These are phyloP conservation scores for Penicillium manginii DNA, from an alignment of 495 filamentous ascomycete genomes.

Conservation along the genomic window DNA sequence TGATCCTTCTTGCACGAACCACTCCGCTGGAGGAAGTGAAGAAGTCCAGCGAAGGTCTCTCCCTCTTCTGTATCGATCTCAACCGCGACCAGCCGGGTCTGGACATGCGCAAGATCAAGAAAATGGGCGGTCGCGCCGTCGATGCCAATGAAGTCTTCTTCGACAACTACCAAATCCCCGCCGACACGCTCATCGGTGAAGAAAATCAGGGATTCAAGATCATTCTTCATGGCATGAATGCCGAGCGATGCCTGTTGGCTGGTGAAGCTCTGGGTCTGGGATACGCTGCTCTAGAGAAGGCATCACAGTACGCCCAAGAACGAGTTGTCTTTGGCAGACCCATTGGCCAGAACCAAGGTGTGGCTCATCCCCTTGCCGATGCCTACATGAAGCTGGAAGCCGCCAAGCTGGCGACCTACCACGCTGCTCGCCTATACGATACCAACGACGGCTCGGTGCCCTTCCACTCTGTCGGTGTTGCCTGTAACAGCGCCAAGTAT, in stretches of 20 bases:
- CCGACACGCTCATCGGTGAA: constrained; percentile 63
- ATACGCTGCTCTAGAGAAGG: constrained; percentile 68
- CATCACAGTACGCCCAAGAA: constrained; percentile 68
- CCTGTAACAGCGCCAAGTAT: constrained; percentile 78
- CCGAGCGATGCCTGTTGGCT: constrained; percentile 75
- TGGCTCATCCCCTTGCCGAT: constrained; percentile 74
- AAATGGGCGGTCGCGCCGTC: constrained; percentile 80
- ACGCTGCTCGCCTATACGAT: constrained; percentile 75
- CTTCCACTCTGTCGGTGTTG: constrained; percentile 68
- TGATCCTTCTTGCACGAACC: constrained; percentile 78
- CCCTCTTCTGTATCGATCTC: constrained; percentile 76
- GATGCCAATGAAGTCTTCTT: constrained; percentile 87
- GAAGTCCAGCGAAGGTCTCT: constrained; percentile 71
- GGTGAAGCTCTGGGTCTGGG: constrained; percentile 79
- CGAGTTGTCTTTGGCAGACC: constrained; percentile 70
- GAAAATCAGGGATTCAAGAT: constrained; percentile 78
- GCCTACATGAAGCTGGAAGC: constrained; percentile 81
- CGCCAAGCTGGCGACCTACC: constrained; percentile 77
- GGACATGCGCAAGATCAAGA: constrained; percentile 71
- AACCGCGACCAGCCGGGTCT: constrained; percentile 59
- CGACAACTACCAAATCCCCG: constrained; percentile 68
- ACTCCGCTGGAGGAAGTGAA: constrained; percentile 66
- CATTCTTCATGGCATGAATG: constrained; percentile 83
- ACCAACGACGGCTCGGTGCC: constrained; percentile 57
- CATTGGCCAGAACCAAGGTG: constrained; percentile 76